phyloP scores from a whole-genome alignment of 495 filamentous ascomycete species.

The Tuber indicum region DNA sequence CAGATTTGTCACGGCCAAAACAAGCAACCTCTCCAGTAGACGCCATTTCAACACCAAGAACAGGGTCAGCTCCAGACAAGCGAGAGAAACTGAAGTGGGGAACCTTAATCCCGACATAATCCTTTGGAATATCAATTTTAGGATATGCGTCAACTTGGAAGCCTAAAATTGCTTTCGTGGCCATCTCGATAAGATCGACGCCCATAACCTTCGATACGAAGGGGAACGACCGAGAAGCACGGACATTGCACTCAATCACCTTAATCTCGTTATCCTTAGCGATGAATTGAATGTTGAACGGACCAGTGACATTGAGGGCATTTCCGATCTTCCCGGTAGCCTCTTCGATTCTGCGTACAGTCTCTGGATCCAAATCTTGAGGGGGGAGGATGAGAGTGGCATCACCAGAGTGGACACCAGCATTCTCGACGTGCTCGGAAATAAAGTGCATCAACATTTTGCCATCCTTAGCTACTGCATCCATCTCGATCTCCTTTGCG shows the following conservation, averaged over 20 bases:
- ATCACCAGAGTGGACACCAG: constrained; percentile 94
- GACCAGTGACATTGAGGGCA: constrained; percentile 91
- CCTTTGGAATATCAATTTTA: constrained; percentile 60
- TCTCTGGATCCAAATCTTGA: constrained; percentile 85
- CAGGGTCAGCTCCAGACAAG: constrained; percentile 89
- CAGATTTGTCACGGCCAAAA: constrained; percentile 91
- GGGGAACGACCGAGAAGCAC: constrained; percentile 91
- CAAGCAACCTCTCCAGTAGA: constrained; percentile 97
- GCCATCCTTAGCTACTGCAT: constrained; percentile 83
- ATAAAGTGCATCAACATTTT: constrained; percentile 87
- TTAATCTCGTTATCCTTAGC: constrained; percentile 99
- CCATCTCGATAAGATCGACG: constrained; percentile 96
- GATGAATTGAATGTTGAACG: constrained; percentile 99
- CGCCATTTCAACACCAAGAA: constrained; percentile 97
- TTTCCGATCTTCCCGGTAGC: constrained; percentile 92
- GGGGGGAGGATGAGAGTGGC: constrained; percentile 89
- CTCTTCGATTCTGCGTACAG: constrained; percentile 83
- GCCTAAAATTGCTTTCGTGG: constrained; percentile 92
- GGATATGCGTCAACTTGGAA: constrained; percentile 77
- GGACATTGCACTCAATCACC: constrained; percentile 98
- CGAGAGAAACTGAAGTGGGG: constrained; percentile 98
- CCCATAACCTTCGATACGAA: constrained; percentile 99
- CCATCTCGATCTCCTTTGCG: constrained; percentile 95
- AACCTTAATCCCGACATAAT: constrained; percentile 94
- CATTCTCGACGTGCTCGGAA: constrained; percentile 92